Evolutionary conservation across 208 protist species (phyloP).

Genomic region (Borovskyia barvae): DNA sequence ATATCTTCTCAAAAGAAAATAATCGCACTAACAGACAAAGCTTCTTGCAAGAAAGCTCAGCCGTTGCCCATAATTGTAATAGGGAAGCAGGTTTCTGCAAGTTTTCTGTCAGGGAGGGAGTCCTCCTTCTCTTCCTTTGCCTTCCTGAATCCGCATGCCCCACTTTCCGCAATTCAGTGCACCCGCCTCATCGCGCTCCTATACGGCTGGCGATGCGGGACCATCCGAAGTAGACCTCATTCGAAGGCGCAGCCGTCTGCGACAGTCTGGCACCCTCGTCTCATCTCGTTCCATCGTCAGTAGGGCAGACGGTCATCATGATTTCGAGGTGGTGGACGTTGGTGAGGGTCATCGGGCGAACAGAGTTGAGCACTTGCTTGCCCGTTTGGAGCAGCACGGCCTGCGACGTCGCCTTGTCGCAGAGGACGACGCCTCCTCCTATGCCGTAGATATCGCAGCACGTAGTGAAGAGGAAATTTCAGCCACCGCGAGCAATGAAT

Average conservation of each 20-base stretch:
- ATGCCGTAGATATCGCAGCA: constrained; percentile 14
- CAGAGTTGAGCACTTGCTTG: constrained; percentile 61
- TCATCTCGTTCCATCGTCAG: constrained; percentile 58
- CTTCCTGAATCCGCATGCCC: no score
- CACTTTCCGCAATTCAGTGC: constrained; percentile 3
- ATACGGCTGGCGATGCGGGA: not conserved
- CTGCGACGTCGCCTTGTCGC: constrained; percentile 53
- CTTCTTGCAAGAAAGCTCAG: no score
- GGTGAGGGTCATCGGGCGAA: constrained; percentile 54
- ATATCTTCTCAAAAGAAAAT: no score
- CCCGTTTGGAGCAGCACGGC: constrained; percentile 82
- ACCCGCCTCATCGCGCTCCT: constrained; percentile 4
- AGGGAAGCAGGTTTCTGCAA: no score
- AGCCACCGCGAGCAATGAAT: not conserved
- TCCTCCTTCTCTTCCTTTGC: constrained; percentile 1
- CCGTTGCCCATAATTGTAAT: no score
- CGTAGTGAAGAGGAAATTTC: not conserved
- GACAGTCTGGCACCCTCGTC: constrained; percentile 43
- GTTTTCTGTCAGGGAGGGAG: no score
- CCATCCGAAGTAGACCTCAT: constrained; percentile 12
- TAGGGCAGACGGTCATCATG: constrained; percentile 14
- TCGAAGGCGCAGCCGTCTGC: constrained; percentile 37
- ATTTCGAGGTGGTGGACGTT: constrained; percentile 60
- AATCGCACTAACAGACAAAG: no score
- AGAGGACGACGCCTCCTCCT: constrained; percentile 31